Conservation (phyloP, 73 alveolate genomes). For the Stentor roeselii region DNA sequence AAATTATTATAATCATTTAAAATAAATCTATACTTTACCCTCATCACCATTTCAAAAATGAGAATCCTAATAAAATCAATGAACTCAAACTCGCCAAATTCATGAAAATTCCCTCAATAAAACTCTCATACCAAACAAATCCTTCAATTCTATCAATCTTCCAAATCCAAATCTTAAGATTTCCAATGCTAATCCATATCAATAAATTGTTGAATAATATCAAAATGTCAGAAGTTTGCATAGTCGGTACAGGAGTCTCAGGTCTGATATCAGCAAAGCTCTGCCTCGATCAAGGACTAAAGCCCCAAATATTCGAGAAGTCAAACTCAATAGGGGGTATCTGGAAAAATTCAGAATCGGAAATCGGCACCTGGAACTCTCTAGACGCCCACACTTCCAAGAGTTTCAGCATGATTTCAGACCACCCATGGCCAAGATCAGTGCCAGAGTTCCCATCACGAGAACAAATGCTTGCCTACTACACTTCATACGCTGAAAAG, state of each 20-base stretch:
- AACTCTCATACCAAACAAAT: too few relatives aligned
- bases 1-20: too few relatives aligned
- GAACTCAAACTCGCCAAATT: too few relatives aligned
- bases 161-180: too few relatives aligned
- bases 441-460: background rate
- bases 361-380: background rate
- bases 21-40: too few relatives aligned
- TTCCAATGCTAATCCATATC: too few relatives aligned
- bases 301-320: background rate
- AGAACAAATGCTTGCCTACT: background rate
- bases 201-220: too few relatives aligned
- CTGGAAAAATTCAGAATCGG: background rate
- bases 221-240: constrained; percentile 6
- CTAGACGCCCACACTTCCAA: background rate
- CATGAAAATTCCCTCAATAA: too few relatives aligned
- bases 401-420: background rate
- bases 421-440: background rate
- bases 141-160: too few relatives aligned
- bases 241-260: background rate
- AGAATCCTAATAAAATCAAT: too few relatives aligned
- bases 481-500: background rate
- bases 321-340: background rate
- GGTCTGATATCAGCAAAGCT: background rate
- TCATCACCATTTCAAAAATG: too few relatives aligned
- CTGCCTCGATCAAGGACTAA: background rate